Evolutionary conservation across 2,329 filamentous ascomycete genomes (phyloP).

Genomic region (Ceratocystis alfenasii): DNA sequence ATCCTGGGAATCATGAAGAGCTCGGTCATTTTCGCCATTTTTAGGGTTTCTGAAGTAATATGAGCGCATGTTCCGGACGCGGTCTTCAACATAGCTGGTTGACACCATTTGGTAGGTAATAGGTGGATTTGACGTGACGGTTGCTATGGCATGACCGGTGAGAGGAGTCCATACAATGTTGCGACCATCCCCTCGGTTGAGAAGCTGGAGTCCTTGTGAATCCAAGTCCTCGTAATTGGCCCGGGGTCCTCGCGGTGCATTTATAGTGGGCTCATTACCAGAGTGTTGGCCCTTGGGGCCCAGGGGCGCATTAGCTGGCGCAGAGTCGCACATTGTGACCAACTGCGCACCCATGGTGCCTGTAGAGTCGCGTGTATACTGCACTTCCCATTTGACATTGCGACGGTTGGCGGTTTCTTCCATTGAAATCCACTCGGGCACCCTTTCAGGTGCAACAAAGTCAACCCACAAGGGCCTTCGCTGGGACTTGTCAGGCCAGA

Average conservation of each 20-base stretch:
- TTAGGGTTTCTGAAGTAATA: constrained; percentile 33
- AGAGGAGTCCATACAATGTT: constrained; percentile 20
- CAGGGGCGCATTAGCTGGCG: constrained; percentile 12
- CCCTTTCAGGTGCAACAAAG: constrained; percentile 67
- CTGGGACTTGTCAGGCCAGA: constrained; percentile 80
- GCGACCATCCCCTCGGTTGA: background rate
- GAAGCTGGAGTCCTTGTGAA: background rate
- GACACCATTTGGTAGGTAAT: constrained; percentile 47
- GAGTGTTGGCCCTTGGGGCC: constrained; percentile 12
- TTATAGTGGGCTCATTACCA: constrained; percentile 3
- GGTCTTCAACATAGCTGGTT: constrained; percentile 49
- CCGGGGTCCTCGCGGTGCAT: constrained; percentile 30
- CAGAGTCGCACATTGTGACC: constrained; percentile 25
- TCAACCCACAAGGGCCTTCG: constrained; percentile 80
- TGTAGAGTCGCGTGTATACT: constrained; percentile 49
- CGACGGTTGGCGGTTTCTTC: constrained; percentile 42
- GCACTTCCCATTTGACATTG: constrained; percentile 54
- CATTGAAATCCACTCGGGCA: constrained; percentile 59
- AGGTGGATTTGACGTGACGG: constrained; percentile 32
- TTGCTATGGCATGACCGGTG: constrained; percentile 25
- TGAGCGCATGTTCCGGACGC: constrained; percentile 46
- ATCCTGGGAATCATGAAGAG: constrained; percentile 22
- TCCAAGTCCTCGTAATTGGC: constrained; percentile 25
- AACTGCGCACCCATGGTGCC: constrained; percentile 45
- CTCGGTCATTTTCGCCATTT: constrained; percentile 32